These are phyloP conservation scores for Phyllosticta paracitricarpa DNA, from an alignment of 2,329 filamentous ascomycete genomes.

Conservation along the genomic window DNA sequence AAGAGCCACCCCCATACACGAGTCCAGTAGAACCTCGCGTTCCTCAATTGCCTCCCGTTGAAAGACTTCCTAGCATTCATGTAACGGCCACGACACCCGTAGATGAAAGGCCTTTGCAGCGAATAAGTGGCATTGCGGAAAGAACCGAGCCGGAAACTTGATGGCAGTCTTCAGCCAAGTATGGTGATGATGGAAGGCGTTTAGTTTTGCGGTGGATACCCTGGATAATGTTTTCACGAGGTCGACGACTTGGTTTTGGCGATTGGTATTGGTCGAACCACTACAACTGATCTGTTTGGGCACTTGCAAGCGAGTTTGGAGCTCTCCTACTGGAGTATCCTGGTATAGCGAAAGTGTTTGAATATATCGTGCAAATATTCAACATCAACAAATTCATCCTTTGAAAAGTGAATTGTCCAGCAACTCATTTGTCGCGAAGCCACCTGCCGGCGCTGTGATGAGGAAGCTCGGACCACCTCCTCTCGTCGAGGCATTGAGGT, in stretches of 20 bases:
- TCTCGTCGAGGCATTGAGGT: not conserved
- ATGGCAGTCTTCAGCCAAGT: not conserved
- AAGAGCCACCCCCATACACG: slow-evolving; percentile 40
- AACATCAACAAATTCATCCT: too few species aligned
- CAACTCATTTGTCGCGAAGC: too few species aligned
- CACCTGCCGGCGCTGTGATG: not conserved
- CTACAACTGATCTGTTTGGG: not conserved
- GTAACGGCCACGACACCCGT: slow-evolving; percentile 6
- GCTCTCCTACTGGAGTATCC: not conserved
- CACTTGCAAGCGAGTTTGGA: not conserved
- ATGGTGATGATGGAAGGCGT: not conserved
- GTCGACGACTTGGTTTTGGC: not conserved
- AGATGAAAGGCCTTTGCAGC: slow-evolving; percentile 3
- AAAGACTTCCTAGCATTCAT: slow-evolving; percentile 9
- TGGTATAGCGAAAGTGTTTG: not conserved
- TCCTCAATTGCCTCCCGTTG: not conserved
- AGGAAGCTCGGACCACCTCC: not conserved
- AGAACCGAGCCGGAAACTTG: not conserved
- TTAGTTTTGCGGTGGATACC: not conserved
- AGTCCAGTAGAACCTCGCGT: slow-evolving; percentile 24
- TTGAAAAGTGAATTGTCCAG: too few species aligned
- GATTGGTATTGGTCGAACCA: not conserved
- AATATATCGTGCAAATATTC: too few species aligned
- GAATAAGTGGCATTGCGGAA: not conserved
- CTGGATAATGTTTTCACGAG: not conserved